phyloP scores from a whole-genome alignment of 768 basidiomycete genomes.

The Lepiota venenata region DNA sequence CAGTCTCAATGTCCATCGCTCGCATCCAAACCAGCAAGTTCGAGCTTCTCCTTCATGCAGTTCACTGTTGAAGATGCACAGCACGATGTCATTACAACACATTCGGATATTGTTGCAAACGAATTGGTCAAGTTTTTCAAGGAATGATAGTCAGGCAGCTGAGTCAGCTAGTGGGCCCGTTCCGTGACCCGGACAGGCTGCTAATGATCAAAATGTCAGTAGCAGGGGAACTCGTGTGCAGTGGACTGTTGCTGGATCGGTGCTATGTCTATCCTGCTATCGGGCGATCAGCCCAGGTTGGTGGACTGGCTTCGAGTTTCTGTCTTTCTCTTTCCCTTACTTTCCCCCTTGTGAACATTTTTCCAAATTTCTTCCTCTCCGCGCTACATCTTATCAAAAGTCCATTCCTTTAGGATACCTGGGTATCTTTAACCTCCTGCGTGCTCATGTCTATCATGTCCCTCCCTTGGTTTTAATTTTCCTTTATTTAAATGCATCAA shows the following conservation, averaged over 20 bases:
- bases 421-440: no score
- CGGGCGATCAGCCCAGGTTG: no score
- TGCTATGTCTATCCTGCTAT: not conserved
- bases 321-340: not conserved
- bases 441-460: no score
- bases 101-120: constrained; percentile 30
- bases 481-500: no score
- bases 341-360: not conserved
- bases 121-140: constrained; percentile 14
- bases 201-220: no score
- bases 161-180: not conserved
- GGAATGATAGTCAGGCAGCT: not conserved
- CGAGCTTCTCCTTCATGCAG: constrained; percentile 69
- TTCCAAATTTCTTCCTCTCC: not conserved
- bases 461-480: no score
- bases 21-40: constrained; percentile 64
- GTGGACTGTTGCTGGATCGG: not conserved
- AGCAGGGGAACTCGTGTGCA: no score
- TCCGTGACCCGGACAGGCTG: no score
- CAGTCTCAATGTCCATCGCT: constrained; percentile 50
- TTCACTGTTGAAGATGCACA: constrained; percentile 48
- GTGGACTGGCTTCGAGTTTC: not conserved
- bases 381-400: not conserved
- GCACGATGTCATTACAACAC: constrained; percentile 50
- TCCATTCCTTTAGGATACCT: not conserved